Base-by-base conservation (phyloP, 176 grass and related monocot species). In the Rhipidocladum racemiflorum region DNA sequence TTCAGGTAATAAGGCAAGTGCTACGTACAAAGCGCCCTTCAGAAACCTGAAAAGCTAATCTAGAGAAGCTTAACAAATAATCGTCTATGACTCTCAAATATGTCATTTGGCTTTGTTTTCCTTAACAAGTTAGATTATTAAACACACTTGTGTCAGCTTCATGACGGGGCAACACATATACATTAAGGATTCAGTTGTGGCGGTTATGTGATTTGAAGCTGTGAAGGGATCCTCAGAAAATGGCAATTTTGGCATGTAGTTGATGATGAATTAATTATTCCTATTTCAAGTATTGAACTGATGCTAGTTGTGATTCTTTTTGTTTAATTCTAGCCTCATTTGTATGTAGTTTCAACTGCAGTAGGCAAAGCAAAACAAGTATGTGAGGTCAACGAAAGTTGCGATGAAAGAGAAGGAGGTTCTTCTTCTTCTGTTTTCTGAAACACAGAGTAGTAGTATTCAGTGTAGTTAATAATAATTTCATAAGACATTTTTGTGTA, bases 171-270 rank as follows among this genome's bases (percentile, higher is more conserved):
- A 70, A 78, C 53, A 78, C 64, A 28, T 77, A 59, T 20, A n/a
- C 8, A 57, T 49, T 24, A 83, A 53, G 60, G 70, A 65, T 75
- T 51, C 32, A 39, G 32, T 64, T 77, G 24, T 61, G 15, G 63
- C 4, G 4, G 17, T 24, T 18, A 20, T 68, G 12, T 46, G 8
- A 40, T 70, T 75, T 65, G 28, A 29, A 35, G 9, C 35, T 48
- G 74, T n/a, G 57, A 84, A 60, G 40, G 85, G 50, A 82, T 79
- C 65, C 69, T 42, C 54, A 24, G 66, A 78, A 78, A 42, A 62
- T 62, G 65, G 21, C 9, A 61, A 66, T 38, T 71, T 42, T 49
- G 54, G 74, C 3, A 50, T 36, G 13, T 6, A 46, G 11, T 4
- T 1, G 10, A 56, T 68, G 50, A 45, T 46, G 48, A 18, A 39